phyloP scores from a whole-genome alignment of 140 eudicot species.

The Cichorium intybus region DNA sequence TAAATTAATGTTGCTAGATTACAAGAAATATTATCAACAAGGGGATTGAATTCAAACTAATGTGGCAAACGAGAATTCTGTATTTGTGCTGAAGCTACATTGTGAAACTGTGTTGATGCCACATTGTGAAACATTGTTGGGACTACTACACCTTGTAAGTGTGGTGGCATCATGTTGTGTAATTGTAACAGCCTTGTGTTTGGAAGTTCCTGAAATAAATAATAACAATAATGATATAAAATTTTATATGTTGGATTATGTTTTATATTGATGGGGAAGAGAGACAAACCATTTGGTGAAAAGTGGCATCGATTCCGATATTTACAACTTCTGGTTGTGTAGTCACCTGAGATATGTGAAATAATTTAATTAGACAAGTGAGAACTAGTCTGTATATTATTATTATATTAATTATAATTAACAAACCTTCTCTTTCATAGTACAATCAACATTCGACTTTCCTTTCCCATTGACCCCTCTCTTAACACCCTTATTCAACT shows the following conservation, averaged over 20 bases:
- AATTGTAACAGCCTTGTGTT: constrained; percentile 37
- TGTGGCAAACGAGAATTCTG: constrained; percentile 44
- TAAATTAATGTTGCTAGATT: constrained; percentile 20
- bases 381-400: neutral
- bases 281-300: constrained; percentile 57
- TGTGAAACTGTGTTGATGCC: constrained; percentile 48
- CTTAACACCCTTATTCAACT: constrained; percentile 38
- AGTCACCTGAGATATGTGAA: constrained; percentile 43
- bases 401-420: neutral
- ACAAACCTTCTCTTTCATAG: constrained; percentile 65
- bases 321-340: constrained; percentile 43
- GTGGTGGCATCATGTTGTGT: constrained; percentile 39
- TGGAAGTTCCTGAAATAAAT: constrained; percentile 42
- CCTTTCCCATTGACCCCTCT: constrained; percentile 52
- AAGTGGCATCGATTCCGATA: constrained; percentile 52
- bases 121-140: constrained; percentile 49
- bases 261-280: neutral
- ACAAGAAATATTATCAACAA: constrained; percentile 22
- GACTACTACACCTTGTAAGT: constrained; percentile 38
- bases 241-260: neutral
- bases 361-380: neutral
- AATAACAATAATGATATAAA: neutral
- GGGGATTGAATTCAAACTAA: constrained; percentile 21
- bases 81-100: constrained; percentile 40
- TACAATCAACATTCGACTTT: constrained; percentile 28